Base-by-base conservation (phyloP, 2,329 filamentous ascomycete species). In the Claviceps maximensis region DNA sequence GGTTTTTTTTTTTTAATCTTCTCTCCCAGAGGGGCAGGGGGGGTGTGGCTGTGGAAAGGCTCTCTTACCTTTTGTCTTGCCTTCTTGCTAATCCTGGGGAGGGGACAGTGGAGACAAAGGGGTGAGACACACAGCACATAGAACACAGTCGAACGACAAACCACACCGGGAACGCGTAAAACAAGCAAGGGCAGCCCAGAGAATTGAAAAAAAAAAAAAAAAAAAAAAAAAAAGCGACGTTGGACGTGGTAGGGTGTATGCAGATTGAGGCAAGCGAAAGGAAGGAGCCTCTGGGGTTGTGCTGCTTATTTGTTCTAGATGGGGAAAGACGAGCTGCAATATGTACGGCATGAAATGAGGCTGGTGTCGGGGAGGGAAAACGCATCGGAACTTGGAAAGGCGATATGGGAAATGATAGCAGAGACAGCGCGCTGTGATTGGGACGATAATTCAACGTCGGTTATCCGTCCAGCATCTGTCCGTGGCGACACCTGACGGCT, bases 71-170 rank as follows among this genome's bases (percentile, higher is more conserved):
- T n/a, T n/a, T n/a, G 38, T 17, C 38, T 41, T 41, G 38, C 38
- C 38, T 41, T 41, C 15, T 19, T 4, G 23, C 44, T 23, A 19
- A 46, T 46, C 25, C 45, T 47, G 10, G 29, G 13, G n/a, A 12
- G 9, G 9, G 13, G 17, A n/a, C 21, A 29, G 29, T n/a, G 25
- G 25, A 47, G 25, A 10, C 17, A 2, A 5, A 17, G 6, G 31
- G 47, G 47, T 29, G 51, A 45, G 52, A 50, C 46, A 53, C 29
- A 19, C 27, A 50, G 38, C 31, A n/a, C n/a, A n/a, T n/a, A n/a
- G n/a, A n/a, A n/a, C n/a, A n/a, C n/a, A n/a, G n/a, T n/a, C n/a
- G n/a, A n/a, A n/a, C n/a, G n/a, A n/a, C n/a, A n/a, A n/a, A n/a
- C n/a, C n/a, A n/a, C n/a, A n/a, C n/a, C n/a, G n/a, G n/a, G n/a